Percentiles rank a stretch among this genome's conserved stretches.
Evolutionary conservation across 2,329 filamentous ascomycete genomes (phyloP).

Genomic region (Botrytis fabae): DNA sequence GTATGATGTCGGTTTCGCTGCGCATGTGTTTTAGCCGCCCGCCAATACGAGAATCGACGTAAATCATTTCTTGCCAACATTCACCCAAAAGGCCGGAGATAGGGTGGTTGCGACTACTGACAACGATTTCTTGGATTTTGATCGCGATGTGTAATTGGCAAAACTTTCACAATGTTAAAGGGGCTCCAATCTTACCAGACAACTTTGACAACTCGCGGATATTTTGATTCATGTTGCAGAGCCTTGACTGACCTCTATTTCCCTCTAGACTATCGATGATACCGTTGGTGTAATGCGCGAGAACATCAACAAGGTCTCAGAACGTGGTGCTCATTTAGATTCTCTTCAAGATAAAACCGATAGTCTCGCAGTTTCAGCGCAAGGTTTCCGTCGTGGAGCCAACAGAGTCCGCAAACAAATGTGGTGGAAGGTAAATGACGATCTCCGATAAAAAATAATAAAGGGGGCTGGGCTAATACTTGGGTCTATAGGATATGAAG

Average conservation of each 20-base stretch:
- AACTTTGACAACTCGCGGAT: slow-evolving; percentile 4
- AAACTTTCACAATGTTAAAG: neutral
- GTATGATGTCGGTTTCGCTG: slow-evolving; percentile 23
- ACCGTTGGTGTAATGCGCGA: slow-evolving; percentile 94
- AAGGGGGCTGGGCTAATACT: neutral
- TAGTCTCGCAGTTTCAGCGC: slow-evolving; percentile 87
- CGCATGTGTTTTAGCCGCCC: slow-evolving; percentile 29
- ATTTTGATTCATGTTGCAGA: slow-evolving; percentile 9
- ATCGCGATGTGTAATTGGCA: neutral
- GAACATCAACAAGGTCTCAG: slow-evolving; percentile 95
- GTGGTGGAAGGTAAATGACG: slow-evolving; percentile 53
- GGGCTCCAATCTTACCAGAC: neutral
- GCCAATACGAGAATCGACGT: neutral
- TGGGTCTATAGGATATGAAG: slow-evolving; percentile 55
- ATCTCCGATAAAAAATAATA: neutral
- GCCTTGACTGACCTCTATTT: slow-evolving; percentile 30
- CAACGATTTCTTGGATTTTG: neutral
- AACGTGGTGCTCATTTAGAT: slow-evolving; percentile 88
- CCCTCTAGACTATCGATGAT: slow-evolving; percentile 86
- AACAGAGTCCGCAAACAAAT: slow-evolving; percentile 96
- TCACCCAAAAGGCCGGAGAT: neutral
- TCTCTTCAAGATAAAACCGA: slow-evolving; percentile 91
- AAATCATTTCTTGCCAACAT: too few relatives aligned
- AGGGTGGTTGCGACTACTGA: neutral
- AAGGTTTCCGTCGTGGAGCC: slow-evolving; percentile 93